Evolutionary conservation across 139 green algal species (phyloP), one percentile per base, ranked within the genome.

Genomic region (Penium margaritaceum): DNA sequence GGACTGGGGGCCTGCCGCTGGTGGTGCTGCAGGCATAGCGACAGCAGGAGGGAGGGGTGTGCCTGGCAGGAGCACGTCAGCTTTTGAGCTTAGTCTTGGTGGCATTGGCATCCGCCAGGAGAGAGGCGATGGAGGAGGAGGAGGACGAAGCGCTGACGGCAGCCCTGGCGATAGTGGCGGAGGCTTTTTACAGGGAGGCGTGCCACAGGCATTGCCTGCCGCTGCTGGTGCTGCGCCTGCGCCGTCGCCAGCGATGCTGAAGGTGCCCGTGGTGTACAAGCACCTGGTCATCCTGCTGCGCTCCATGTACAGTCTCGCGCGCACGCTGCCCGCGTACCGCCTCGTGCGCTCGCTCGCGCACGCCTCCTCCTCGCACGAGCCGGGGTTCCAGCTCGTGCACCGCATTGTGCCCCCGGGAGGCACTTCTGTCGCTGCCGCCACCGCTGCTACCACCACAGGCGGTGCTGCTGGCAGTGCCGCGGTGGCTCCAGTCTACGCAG

Each of bases 191-290:
- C n/a, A 12, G 55, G 41, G 61, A 27, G n/a, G n/a, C 27, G 7
- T 12, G 41, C 41, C 41, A 9, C 41, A 21, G 9, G 12, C 41
- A 12, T 12, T 12, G 9, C 41, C 41, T 51, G 9, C 41, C 41
- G 9, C 53, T 62, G 5, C 53, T 62, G 5, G 9, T n/a, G n/a
- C n/a, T n/a, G n/a, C n/a, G n/a, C 53, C 53, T 32, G 21, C 53
- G 14, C 53, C 53, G 9, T 12, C 12, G 41, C 27, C 6, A 12
- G 64, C 3, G 39, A 24, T 27, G 35, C 15, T 81, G 36, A 67
- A 81, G 70, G 55, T 81, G 12, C 74, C 74, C 27, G 67, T 81
- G 19, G 36, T 81, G 14, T 81, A 81, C 36, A 81, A 81, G 36
- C 65, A 68, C 12, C 58, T 33, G 33, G 66, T 81, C 5, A 73